Evolutionary conservation across 2,329 filamentous ascomycete species (phyloP).

Genomic region (Xenosphaeropsis pyriputrescens): DNA sequence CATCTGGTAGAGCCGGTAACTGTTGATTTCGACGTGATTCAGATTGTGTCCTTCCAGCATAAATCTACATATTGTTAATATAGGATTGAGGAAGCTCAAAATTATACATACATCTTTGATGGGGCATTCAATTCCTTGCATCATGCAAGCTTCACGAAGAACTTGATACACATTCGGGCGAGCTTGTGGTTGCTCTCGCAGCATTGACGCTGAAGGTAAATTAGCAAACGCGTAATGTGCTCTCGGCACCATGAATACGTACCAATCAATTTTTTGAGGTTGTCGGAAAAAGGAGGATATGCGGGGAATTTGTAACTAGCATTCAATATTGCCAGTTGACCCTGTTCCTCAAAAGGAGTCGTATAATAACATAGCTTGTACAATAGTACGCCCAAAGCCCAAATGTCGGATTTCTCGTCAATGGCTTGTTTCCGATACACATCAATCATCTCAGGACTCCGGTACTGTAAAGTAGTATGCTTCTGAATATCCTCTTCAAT

Average conservation of each 20-base stretch:
- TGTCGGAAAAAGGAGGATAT: conserved; percentile 80
- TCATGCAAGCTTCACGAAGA: conserved; percentile 69
- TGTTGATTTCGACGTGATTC: conserved; percentile 46
- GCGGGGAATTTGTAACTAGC: conserved; percentile 84
- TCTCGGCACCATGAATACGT: conserved; percentile 17
- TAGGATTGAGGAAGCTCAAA: background rate
- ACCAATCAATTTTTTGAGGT: conserved; percentile 84
- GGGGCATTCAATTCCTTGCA: conserved; percentile 77
- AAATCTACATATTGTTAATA: conserved; percentile 42
- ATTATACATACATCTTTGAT: conserved; percentile 67
- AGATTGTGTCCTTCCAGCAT: conserved; percentile 46
- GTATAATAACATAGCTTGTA: conserved; percentile 99
- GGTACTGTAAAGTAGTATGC: conserved; percentile 93
- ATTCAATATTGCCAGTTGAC: conserved; percentile 92
- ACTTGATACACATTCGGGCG: conserved; percentile 94
- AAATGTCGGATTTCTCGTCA: conserved; percentile 97
- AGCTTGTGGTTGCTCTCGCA: conserved; percentile 60
- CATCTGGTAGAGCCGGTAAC: conserved; percentile 38
- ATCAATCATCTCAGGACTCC: conserved; percentile 97
- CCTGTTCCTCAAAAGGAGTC: conserved; percentile 94
- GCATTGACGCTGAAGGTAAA: conserved; percentile 57
- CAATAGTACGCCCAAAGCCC: conserved; percentile 80
- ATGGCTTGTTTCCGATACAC: conserved; percentile 94
- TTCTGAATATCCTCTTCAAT: conserved; percentile 96
- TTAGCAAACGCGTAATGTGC: conserved; percentile 1